A percentile compares a stretch with the other conserved stretches of the same genome.
phyloP scores from a whole-genome alignment of 2,329 filamentous ascomycete species.

The Exophiala viscosa region DNA sequence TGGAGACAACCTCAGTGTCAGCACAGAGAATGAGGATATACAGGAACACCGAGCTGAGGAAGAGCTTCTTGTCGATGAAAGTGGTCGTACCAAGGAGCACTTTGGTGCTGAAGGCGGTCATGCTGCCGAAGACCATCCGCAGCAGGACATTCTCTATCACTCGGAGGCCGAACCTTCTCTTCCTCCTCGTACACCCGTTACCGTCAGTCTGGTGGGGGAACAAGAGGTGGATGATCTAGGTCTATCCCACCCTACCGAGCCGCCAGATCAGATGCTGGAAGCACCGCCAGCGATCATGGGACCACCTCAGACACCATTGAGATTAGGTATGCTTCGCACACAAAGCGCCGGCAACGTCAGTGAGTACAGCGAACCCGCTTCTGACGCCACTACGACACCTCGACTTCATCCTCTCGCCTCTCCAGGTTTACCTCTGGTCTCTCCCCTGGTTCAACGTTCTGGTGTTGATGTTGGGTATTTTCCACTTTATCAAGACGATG shows the following conservation, averaged over 20 bases:
- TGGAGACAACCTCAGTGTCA: neutral
- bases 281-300: constrained; percentile 14
- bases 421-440: constrained; percentile 39
- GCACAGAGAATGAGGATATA: neutral
- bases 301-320: constrained; percentile 17
- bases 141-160: no score
- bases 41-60: neutral
- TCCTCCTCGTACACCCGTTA: no score
- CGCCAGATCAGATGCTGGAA: neutral
- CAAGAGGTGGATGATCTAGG: neutral
- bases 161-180: no score
- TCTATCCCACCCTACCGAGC: neutral
- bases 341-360: neutral
- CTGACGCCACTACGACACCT: constrained; percentile 29
- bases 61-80: neutral
- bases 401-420: constrained; percentile 39
- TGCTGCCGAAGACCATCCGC: no score
- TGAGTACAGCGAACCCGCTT: neutral
- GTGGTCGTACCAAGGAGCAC: no score
- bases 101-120: no score
- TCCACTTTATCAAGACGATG: constrained; percentile 16
- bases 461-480: constrained; percentile 34
- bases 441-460: constrained; percentile 34
- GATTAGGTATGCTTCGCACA: neutral
- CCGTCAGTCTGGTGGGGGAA: neutral